A percentile compares a stretch with the other conserved stretches of the same genome.
These are phyloP conservation scores for Coemansia nantahalensis DNA, from an alignment of 192 early-diverging fungal species.

Conservation along the genomic window DNA sequence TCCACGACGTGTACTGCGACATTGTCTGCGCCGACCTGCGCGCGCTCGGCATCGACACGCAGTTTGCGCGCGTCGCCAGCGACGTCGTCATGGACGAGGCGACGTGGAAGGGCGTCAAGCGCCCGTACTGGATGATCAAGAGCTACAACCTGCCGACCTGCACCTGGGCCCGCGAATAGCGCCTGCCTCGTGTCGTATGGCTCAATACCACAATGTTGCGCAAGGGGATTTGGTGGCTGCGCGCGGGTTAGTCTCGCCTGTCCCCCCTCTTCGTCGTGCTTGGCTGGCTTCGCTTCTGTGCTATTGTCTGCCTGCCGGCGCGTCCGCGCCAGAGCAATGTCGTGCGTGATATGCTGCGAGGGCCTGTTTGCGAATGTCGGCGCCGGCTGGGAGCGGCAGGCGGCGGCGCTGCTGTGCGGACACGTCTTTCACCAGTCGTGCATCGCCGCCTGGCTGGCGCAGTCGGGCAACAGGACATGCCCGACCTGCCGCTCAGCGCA, in stretches of 20 bases:
- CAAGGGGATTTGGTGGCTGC: too few relatives aligned
- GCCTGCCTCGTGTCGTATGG: too few relatives aligned
- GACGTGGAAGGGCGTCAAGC: slow-evolving; percentile 84
- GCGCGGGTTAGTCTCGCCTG: too few relatives aligned
- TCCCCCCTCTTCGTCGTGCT: too few relatives aligned
- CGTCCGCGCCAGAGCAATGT: too few relatives aligned
- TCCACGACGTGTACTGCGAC: slow-evolving; percentile 92
- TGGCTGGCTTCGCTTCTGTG: too few relatives aligned
- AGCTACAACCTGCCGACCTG: slow-evolving; percentile 51
- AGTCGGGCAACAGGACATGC: slow-evolving; percentile 23
- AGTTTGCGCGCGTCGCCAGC: slow-evolving; percentile 72
- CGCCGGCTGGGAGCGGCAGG: slow-evolving; percentile 20
- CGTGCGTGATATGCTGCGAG: slow-evolving; percentile 49
- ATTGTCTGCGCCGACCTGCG: slow-evolving; percentile 80
- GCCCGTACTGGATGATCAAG: slow-evolving; percentile 59
- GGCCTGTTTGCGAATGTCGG: slow-evolving; percentile 10
- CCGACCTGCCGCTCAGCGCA: slow-evolving; percentile 37
- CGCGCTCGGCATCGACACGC: slow-evolving; percentile 74
- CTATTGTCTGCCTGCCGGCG: too few relatives aligned
- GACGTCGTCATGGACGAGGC: slow-evolving; percentile 75
- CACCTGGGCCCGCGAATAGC: slow-evolving; percentile 34
- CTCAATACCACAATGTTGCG: too few relatives aligned
- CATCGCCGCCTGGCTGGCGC: slow-evolving; percentile 37
- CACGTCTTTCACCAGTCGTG: slow-evolving; percentile 49
- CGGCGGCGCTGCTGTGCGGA: slow-evolving; percentile 35